Evolutionary conservation across 148 eudicot species (phyloP).

Genomic region (Chenopodium quinoa): DNA sequence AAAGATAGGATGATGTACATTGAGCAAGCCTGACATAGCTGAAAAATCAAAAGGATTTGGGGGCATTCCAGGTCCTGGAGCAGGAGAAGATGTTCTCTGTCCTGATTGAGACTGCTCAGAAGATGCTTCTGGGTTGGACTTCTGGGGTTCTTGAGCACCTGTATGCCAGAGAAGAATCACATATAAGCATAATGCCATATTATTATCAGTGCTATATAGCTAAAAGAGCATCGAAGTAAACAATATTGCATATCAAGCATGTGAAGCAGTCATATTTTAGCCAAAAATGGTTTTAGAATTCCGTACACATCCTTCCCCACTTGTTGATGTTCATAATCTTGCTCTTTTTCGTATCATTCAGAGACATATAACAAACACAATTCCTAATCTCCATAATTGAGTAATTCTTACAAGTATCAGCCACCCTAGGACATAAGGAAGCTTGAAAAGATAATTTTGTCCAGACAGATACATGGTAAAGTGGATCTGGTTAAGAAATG

Average conservation of each 20-base stretch:
- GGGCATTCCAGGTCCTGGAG: conserved; percentile 54
- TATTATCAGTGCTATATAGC: too few species aligned
- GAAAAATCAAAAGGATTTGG: conserved; percentile 91
- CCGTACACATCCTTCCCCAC: neutral
- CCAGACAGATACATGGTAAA: neutral
- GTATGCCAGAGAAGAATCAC: conserved; percentile 33
- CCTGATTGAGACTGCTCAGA: conserved; percentile 47
- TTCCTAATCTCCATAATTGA: neutral
- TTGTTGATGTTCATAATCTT: neutral
- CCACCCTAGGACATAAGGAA: too few species aligned
- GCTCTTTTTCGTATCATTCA: neutral
- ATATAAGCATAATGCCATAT: conserved; percentile 2
- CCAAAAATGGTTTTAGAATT: neutral
- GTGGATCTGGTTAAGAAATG: neutral
- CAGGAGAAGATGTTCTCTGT: conserved; percentile 39
- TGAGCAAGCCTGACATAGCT: conserved; percentile 84
- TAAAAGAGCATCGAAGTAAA: neutral
- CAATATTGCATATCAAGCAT: neutral
- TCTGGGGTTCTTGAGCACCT: conserved; percentile 34
- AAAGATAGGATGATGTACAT: conserved; percentile 38
- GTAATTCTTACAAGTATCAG: too few species aligned
- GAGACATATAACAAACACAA: neutral
- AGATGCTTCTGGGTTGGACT: conserved; percentile 40
- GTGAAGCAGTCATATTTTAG: neutral
- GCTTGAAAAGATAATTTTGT: too few species aligned